These are phyloP conservation scores for Taphrina deformans DNA, from an alignment of 1,139 yeast genomes.

Conservation along the genomic window DNA sequence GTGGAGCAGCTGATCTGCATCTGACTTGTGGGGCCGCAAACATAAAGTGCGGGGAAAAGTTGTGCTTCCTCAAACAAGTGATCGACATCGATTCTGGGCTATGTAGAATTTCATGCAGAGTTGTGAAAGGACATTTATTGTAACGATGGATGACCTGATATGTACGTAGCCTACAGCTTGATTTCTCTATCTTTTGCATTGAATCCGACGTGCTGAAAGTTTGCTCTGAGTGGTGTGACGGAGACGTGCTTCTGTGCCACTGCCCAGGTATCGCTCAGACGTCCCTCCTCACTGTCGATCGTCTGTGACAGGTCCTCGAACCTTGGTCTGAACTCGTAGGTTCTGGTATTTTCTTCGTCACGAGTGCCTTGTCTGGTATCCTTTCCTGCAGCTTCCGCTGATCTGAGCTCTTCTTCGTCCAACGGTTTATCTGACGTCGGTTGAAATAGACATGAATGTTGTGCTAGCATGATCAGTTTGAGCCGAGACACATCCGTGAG, in stretches of 20 bases:
- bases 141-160: too few species aligned
- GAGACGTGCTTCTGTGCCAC: slow-evolving; percentile 45
- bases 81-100: too few species aligned
- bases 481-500: too few species aligned
- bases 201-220: slow-evolving; percentile 49
- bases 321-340: slow-evolving; percentile 5
- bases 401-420: slow-evolving; percentile 62
- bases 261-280: slow-evolving; percentile 26
- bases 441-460: slow-evolving; percentile 39
- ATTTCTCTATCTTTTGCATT: slow-evolving; percentile 16
- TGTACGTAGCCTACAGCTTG: slow-evolving; percentile 17
- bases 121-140: background rate
- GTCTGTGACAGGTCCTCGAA: slow-evolving; percentile 1
- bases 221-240: slow-evolving; percentile 82
- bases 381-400: slow-evolving; percentile 53
- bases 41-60: background rate
- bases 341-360: slow-evolving; percentile 45
- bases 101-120: background rate
- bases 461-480: slow-evolving; percentile 40
- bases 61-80: background rate
- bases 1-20: background rate
- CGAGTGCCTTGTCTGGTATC: slow-evolving; percentile 53
- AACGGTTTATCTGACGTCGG: slow-evolving; percentile 63
- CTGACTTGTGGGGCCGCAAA: background rate
- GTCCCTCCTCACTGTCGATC: slow-evolving; percentile 8